phyloP scores from a whole-genome alignment of 2,329 filamentous ascomycete genomes.

The Anisogramma anomala region DNA sequence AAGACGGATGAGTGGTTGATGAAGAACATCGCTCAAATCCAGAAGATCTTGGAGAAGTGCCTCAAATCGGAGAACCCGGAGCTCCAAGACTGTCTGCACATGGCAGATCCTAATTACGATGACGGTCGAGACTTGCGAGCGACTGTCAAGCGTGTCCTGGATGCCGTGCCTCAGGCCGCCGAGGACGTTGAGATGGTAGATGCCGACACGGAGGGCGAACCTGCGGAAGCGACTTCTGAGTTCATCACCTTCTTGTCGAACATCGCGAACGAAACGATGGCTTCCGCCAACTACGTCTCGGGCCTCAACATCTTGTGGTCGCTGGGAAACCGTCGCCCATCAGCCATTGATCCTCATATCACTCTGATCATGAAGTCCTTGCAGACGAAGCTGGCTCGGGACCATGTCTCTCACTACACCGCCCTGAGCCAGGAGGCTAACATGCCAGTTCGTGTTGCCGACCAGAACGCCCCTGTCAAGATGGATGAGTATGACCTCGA shows the following conservation, averaged over 20 bases:
- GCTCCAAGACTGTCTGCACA: constrained; percentile 83
- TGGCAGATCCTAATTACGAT: constrained; percentile 56
- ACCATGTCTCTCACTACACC: constrained; percentile 72
- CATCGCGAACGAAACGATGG: constrained; percentile 80
- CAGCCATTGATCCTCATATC: constrained; percentile 84
- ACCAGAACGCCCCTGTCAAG: constrained; percentile 45
- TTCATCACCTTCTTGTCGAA: constrained; percentile 74
- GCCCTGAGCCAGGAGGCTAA: constrained; percentile 40
- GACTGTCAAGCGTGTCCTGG: constrained; percentile 69
- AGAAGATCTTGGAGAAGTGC: constrained; percentile 82
- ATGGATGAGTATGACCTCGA: constrained; percentile 69
- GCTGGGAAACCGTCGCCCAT: constrained; percentile 70
- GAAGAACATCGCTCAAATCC: constrained; percentile 61
- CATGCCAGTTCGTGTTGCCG: constrained; percentile 34
- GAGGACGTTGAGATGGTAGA: constrained; percentile 64
- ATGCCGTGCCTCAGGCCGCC: constrained; percentile 55
- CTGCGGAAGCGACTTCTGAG: constrained; percentile 72
- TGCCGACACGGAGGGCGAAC: constrained; percentile 72
- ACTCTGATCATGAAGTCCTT: constrained; percentile 82
- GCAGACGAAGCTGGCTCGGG: constrained; percentile 80
- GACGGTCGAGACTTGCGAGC: constrained; percentile 62
- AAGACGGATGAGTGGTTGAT: constrained; percentile 88
- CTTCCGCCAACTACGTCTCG: constrained; percentile 68
- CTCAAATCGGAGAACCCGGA: constrained; percentile 82
- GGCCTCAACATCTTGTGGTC: constrained; percentile 93